Conservation (phyloP, 2,329 filamentous ascomycete genomes). For the Pseudomassariella vexata region DNA sequence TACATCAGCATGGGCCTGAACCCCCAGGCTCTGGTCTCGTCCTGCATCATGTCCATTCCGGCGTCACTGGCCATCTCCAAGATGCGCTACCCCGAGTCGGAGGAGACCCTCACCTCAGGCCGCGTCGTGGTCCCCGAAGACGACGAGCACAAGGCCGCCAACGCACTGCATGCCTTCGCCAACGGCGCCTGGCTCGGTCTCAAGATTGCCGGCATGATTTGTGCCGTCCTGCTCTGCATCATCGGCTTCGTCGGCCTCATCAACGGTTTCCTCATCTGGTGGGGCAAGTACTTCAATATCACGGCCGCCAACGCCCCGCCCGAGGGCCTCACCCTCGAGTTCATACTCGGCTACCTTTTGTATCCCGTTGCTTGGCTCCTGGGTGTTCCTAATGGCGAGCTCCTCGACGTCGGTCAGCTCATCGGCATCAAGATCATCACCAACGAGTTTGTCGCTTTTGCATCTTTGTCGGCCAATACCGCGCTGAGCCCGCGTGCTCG, state of each 20-base stretch:
- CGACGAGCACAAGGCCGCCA: slow-evolving; percentile 68
- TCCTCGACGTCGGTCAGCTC: slow-evolving; percentile 69
- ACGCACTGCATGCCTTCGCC: slow-evolving; percentile 71
- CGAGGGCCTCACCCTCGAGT: slow-evolving; percentile 62
- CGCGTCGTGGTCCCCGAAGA: slow-evolving; percentile 77
- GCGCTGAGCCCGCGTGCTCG: slow-evolving; percentile 62
- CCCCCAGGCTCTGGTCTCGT: slow-evolving; percentile 78
- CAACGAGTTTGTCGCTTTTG: slow-evolving; percentile 63
- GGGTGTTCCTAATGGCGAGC: slow-evolving; percentile 58
- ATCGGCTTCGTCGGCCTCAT: slow-evolving; percentile 62
- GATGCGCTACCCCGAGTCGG: slow-evolving; percentile 81
- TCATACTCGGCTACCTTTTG: slow-evolving; percentile 66
- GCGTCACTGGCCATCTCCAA: slow-evolving; percentile 86
- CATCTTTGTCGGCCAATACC: slow-evolving; percentile 28
- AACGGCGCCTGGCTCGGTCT: slow-evolving; percentile 70
- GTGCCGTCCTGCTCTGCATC: slow-evolving; percentile 66
- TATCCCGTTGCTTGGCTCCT: slow-evolving; percentile 68
- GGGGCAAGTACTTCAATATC: slow-evolving; percentile 65
- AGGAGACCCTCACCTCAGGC: slow-evolving; percentile 79
- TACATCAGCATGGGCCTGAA: slow-evolving; percentile 83
- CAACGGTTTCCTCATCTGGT: slow-evolving; percentile 67
- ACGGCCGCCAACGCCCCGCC: slow-evolving; percentile 47
- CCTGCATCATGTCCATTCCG: slow-evolving; percentile 93
- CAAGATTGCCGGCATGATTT: slow-evolving; percentile 71
- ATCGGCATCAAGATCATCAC: slow-evolving; percentile 83